These are phyloP conservation scores for Papiliotrema terrestris DNA, from an alignment of 1,284 basidiomycete genomes.

Conservation along the genomic window DNA sequence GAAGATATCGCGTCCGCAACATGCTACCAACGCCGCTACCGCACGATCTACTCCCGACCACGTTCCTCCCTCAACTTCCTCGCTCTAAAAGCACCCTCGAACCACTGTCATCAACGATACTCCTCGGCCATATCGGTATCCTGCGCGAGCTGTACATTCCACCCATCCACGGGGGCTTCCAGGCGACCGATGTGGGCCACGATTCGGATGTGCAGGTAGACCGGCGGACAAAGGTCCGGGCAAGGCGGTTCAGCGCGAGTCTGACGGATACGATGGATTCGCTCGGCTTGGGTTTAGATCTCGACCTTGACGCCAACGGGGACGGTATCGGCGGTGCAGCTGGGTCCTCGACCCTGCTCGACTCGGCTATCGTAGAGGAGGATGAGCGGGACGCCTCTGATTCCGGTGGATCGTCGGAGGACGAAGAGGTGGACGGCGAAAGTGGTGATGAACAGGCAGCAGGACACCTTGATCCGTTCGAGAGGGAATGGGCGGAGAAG, in stretches of 20 bases:
- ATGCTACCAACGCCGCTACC: not conserved
- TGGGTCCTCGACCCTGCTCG: not conserved
- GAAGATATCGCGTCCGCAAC: too few species aligned
- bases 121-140: slow-evolving; percentile 32
- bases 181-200: slow-evolving; percentile 20
- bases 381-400: slow-evolving; percentile 3
- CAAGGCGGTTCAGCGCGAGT: slow-evolving; percentile 19
- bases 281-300: slow-evolving; percentile 22
- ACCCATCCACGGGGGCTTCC: slow-evolving; percentile 44
- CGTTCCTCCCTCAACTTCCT: slow-evolving; percentile 38
- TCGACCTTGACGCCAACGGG: not conserved
- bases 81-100: slow-evolving; percentile 29
- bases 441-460: slow-evolving; percentile 15
- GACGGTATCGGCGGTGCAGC: not conserved
- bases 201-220: slow-evolving; percentile 1
- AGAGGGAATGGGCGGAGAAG: slow-evolving; percentile 48
- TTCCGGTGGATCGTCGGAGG: slow-evolving; percentile 6
- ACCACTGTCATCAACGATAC: slow-evolving; percentile 16
- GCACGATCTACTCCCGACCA: slow-evolving; percentile 21
- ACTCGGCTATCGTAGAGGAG: not conserved
- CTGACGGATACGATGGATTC: slow-evolving; percentile 32
- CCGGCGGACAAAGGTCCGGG: slow-evolving; percentile 14
- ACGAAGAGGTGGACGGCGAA: slow-evolving; percentile 8
- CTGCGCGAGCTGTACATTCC: slow-evolving; percentile 37
- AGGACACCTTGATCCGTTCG: slow-evolving; percentile 41